Conservation (phyloP, 2,329 filamentous ascomycete species). For the Bipolaris victoriae region DNA sequence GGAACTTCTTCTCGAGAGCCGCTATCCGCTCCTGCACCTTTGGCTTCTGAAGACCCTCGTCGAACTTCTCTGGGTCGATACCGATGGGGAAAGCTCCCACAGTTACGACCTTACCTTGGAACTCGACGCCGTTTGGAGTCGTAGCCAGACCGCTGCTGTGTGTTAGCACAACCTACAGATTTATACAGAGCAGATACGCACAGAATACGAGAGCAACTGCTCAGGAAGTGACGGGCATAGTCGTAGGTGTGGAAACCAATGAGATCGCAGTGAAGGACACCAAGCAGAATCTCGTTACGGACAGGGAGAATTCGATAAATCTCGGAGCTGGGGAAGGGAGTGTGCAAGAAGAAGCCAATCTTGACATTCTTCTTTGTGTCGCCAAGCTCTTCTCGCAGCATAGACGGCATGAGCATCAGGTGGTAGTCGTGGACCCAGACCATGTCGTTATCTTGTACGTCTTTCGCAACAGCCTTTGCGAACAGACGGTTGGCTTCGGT, state of each 20-base stretch:
- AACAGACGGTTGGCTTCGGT: slow-evolving; percentile 91
- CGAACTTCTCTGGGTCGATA: slow-evolving; percentile 96
- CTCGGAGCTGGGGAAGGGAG: slow-evolving; percentile 94
- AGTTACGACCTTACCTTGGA: slow-evolving; percentile 83
- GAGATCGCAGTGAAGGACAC: slow-evolving; percentile 89
- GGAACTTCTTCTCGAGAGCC: slow-evolving; percentile 85
- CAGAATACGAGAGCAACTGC: slow-evolving; percentile 93
- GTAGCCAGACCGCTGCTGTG: slow-evolving; percentile 67
- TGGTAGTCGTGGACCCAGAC: slow-evolving; percentile 99
- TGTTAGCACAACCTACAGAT: slow-evolving; percentile 13
- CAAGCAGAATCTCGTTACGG: slow-evolving; percentile 83
- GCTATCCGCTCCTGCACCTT: slow-evolving; percentile 88
- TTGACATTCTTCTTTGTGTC: slow-evolving; percentile 86
- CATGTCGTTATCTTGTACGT: slow-evolving; percentile 90
- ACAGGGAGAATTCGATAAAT: slow-evolving; percentile 96
- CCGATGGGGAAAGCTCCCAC: slow-evolving; percentile 97
- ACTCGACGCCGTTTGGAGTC: slow-evolving; percentile 91
- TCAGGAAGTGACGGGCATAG: slow-evolving; percentile 97
- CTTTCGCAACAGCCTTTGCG: slow-evolving; percentile 82
- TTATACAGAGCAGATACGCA: slow-evolving; percentile 50
- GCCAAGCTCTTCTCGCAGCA: slow-evolving; percentile 90
- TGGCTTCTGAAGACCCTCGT: slow-evolving; percentile 82
- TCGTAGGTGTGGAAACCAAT: slow-evolving; percentile 99
- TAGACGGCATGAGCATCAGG: slow-evolving; percentile 92
- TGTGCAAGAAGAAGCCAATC: slow-evolving; percentile 98